A percentile compares a stretch with the other conserved stretches of the same genome.
Evolutionary conservation across 768 basidiomycete genomes (phyloP).

Genomic region (Amanita rimosa): DNA sequence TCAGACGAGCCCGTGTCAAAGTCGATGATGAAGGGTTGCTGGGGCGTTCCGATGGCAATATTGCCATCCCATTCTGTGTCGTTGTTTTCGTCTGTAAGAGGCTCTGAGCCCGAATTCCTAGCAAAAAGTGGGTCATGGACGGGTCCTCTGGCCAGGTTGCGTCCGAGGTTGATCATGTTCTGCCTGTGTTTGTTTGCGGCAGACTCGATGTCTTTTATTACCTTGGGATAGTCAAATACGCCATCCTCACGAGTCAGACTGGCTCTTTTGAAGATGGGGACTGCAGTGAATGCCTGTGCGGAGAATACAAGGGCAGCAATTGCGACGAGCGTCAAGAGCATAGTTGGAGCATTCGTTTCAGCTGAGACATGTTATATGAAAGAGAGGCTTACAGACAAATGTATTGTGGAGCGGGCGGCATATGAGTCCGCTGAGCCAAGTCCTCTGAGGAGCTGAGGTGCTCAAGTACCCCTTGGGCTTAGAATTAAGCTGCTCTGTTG

Average conservation of each 20-base stretch:
- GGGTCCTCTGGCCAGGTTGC: constrained; percentile 8
- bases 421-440: too few relatives aligned
- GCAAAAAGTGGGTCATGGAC: neutral
- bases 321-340: neutral
- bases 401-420: neutral
- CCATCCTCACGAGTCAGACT: constrained; percentile 10
- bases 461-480: neutral
- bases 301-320: neutral
- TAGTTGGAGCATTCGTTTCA: too few relatives aligned
- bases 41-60: constrained; percentile 37
- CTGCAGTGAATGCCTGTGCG: neutral
- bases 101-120: neutral
- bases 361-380: neutral
- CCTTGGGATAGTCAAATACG: constrained; percentile 13
- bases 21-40: constrained; percentile 32
- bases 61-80: constrained; percentile 33
- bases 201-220: constrained; percentile 7
- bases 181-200: constrained; percentile 15
- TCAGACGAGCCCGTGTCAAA: constrained; percentile 44
- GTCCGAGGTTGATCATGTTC: constrained; percentile 14
- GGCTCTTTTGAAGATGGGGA: neutral
- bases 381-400: neutral
- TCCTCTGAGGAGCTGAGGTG: neutral
- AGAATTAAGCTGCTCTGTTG: neutral
- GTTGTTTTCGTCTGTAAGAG: constrained; percentile 24